These are phyloP conservation scores for Lobosporangium transversale DNA, from an alignment of 192 early-diverging fungal species.

Conservation along the genomic window DNA sequence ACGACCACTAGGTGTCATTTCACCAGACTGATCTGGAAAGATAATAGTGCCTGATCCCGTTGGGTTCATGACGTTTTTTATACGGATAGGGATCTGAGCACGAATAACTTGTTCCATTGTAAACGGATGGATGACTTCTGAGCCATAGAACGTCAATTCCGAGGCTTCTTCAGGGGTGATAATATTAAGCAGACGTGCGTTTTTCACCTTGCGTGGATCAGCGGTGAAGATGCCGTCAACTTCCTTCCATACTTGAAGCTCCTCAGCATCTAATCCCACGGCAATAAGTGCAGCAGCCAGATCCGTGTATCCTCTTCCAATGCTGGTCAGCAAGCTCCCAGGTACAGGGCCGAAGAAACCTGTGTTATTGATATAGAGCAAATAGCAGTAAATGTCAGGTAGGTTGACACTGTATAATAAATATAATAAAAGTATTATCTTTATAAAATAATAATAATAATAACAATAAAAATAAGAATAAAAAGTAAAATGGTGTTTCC, in stretches of 20 bases:
- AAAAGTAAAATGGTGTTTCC: too few species aligned
- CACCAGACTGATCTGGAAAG: conserved; percentile 75
- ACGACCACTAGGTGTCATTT: conserved; percentile 57
- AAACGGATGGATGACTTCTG: conserved; percentile 96
- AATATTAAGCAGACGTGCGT: conserved; percentile 83
- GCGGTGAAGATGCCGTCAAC: conserved; percentile 99
- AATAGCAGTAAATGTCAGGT: too few species aligned
- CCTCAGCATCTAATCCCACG: conserved; percentile 87
- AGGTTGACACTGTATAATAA: too few species aligned
- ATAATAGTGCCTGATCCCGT: conserved; percentile 90
- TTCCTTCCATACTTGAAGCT: conserved; percentile 99
- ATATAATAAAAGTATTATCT: too few species aligned
- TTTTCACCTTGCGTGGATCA: conserved; percentile 94
- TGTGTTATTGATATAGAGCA: conserved; percentile 11
- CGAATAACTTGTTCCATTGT: conserved; percentile 99
- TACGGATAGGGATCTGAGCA: conserved; percentile 94
- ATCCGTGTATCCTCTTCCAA: conserved; percentile 98
- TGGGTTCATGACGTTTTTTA: conserved; percentile 97
- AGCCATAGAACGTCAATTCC: conserved; percentile 96
- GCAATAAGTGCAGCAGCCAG: conserved; percentile 94
- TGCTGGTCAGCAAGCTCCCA: conserved; percentile 85
- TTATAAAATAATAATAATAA: too few species aligned
- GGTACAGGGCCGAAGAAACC: conserved; percentile 97
- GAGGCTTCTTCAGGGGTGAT: conserved; percentile 98
- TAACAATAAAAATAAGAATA: too few species aligned